phyloP scores from a whole-genome alignment of 352 stramenopile species.

The Phytopythium boreale region DNA sequence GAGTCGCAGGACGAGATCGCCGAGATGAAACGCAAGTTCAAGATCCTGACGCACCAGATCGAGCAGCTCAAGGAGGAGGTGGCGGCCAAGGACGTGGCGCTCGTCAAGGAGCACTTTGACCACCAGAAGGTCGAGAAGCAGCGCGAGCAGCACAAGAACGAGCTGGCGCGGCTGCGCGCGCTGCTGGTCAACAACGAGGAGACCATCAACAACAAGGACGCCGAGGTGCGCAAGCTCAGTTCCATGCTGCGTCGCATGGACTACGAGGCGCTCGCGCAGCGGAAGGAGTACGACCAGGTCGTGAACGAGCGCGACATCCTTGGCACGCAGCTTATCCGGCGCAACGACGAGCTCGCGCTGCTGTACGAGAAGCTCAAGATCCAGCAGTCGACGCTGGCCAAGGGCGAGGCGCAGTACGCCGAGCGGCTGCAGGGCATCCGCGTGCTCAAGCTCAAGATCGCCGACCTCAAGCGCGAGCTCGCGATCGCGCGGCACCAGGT shows the following conservation, averaged over 20 bases:
- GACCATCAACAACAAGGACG: conserved; percentile 93
- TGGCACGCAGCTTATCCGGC: conserved; percentile 94
- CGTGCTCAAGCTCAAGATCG: conserved; percentile 95
- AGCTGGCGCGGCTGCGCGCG: conserved; percentile 88
- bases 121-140: conserved; percentile 95
- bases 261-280: conserved; percentile 91
- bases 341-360: conserved; percentile 96
- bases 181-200: conserved; percentile 89
- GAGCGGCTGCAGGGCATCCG: conserved; percentile 93
- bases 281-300: conserved; percentile 96
- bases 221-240: conserved; percentile 91
- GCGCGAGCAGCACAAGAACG: conserved; percentile 92
- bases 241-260: conserved; percentile 93
- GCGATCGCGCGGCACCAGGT: conserved; percentile 90
- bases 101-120: conserved; percentile 96
- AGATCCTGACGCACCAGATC: conserved; percentile 96
- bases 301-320: conserved; percentile 97
- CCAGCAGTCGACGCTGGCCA: conserved; percentile 91
- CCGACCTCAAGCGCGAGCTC: conserved; percentile 91
- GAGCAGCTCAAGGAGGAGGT: conserved; percentile 97
- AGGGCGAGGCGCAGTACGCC: conserved; percentile 93
- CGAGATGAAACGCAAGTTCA: conserved; percentile 97
- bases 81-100: conserved; percentile 91
- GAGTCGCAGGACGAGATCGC: conserved; percentile 95
- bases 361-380: conserved; percentile 98